phyloP scores from a whole-genome alignment of 192 early-diverging fungal genomes.

The Phycomyces nitens region DNA sequence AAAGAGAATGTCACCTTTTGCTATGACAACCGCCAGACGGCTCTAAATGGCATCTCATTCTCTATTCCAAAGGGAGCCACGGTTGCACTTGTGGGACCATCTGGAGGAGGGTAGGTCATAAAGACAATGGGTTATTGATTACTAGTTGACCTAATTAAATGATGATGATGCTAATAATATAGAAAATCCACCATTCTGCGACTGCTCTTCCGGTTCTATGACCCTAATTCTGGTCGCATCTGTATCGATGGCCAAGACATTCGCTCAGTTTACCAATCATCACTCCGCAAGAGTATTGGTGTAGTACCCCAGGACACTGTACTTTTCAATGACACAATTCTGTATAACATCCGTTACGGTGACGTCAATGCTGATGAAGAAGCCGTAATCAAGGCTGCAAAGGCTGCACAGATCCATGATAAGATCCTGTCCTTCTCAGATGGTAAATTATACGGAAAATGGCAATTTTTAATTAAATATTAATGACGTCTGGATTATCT shows the following conservation, averaged over 20 bases:
- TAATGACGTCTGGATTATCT: constrained; percentile 1
- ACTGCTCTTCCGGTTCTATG: constrained; percentile 90
- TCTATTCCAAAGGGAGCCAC: constrained; percentile 66
- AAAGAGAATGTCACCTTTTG: constrained; percentile 56
- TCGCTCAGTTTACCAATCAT: constrained; percentile 57
- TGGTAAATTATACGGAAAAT: constrained; percentile 45
- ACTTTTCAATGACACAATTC: constrained; percentile 92
- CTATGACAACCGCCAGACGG: constrained; percentile 67
- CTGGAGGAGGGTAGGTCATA: constrained; percentile 55
- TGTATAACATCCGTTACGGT: constrained; percentile 93
- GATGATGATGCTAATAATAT: too few relatives aligned
- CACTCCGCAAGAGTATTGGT: constrained; percentile 79
- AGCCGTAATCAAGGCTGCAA: constrained; percentile 67
- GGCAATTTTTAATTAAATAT: neutral
- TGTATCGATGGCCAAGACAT: constrained; percentile 86
- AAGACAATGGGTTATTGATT: neutral
- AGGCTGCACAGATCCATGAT: constrained; percentile 79
- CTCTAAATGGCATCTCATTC: constrained; percentile 69
- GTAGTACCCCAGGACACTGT: constrained; percentile 96
- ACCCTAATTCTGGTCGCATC: constrained; percentile 76
- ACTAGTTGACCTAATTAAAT: too few relatives aligned
- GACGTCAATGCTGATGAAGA: constrained; percentile 61
- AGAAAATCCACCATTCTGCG: constrained; percentile 72
- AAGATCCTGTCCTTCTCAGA: constrained; percentile 74
- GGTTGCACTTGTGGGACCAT: constrained; percentile 76